Percentiles rank a stretch among this genome's conserved stretches.
These are phyloP conservation scores for Pseudocercospora eumusae DNA, from an alignment of 2,329 filamentous ascomycete genomes.

Conservation along the genomic window DNA sequence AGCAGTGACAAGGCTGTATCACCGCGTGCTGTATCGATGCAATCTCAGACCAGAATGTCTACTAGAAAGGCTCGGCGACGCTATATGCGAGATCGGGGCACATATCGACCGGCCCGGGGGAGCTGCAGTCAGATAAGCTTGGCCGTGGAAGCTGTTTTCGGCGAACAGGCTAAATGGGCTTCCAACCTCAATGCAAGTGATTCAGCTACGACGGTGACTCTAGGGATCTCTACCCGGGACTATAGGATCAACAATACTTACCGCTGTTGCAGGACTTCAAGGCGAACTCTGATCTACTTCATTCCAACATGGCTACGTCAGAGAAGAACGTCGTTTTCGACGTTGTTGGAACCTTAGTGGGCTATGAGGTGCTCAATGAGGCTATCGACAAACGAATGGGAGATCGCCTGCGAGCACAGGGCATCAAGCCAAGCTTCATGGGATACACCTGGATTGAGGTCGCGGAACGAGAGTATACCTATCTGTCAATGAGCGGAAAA, in stretches of 20 bases:
- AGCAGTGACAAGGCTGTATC: neutral
- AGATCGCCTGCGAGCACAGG: conserved; percentile 41
- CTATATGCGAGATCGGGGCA: neutral
- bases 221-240: neutral
- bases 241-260: neutral
- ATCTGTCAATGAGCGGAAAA: conserved; percentile 47
- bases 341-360: conserved; percentile 54
- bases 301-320: conserved; percentile 13
- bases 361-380: conserved; percentile 48
- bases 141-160: conserved; percentile 8
- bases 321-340: conserved; percentile 38
- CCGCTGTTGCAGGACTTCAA: neutral
- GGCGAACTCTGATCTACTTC: neutral
- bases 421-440: conserved; percentile 48
- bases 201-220: neutral
- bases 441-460: conserved; percentile 52
- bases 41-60: neutral
- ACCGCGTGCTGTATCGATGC: neutral
- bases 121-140: conserved; percentile 4
- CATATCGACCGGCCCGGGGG: neutral
- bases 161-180: conserved; percentile 2
- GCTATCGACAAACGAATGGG: conserved; percentile 48
- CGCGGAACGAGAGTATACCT: conserved; percentile 53
- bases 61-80: neutral
- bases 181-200: neutral